Base-by-base conservation (phyloP, 495 filamentous ascomycete species). In the Podospora pseudocomata region DNA sequence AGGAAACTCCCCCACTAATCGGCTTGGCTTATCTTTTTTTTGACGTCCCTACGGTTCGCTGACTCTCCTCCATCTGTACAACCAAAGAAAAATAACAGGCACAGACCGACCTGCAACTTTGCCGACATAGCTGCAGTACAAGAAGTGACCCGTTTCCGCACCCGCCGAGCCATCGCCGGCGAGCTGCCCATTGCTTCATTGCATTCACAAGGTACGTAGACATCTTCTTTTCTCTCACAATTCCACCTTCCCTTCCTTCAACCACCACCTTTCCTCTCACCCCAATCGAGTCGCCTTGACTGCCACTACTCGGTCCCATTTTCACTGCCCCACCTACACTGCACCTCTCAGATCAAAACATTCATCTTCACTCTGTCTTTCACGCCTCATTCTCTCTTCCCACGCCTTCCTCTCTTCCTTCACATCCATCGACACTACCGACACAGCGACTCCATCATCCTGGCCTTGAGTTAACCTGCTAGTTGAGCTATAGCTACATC, bases 101-200 rank as follows among this genome's bases (percentile, higher is more conserved):
- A 49, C 39, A 49, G 39, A 18, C 39, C 39, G 39, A 49, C 7
- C 39, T 49, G 39, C 39, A 11, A 11, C 39, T 11, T 49, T 3
- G 39, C 27, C 60, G 60, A 61, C 55, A 55, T 16, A 70, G 68
- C 61, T 67, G 65, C 65, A 49, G 13, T 49, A 49, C 39, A 49
- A 49, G 39, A 49, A 49, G 39, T 11, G 39, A 49, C 39, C 15
- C 5, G 39, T 49, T 6, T 32, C 13, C 39, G 39, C 39, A 49
- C 6, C 15, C 39, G 39, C 39, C 39, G 5, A 11, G 39, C 39
- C 39, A 49, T 49, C 39, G 39, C 39, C 39, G 39, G 15, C 39
- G 39, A 13, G 9, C 13, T 49, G 39, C 39, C 39, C 39, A 6
- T 49, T 49, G 39, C 39, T 49, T 49, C 39, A 49, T 49, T 49